A percentile compares a stretch with the other conserved stretches of the same genome.
phyloP scores from a whole-genome alignment of 2,329 filamentous ascomycete genomes.

The Plenodomus tracheiphilus region DNA sequence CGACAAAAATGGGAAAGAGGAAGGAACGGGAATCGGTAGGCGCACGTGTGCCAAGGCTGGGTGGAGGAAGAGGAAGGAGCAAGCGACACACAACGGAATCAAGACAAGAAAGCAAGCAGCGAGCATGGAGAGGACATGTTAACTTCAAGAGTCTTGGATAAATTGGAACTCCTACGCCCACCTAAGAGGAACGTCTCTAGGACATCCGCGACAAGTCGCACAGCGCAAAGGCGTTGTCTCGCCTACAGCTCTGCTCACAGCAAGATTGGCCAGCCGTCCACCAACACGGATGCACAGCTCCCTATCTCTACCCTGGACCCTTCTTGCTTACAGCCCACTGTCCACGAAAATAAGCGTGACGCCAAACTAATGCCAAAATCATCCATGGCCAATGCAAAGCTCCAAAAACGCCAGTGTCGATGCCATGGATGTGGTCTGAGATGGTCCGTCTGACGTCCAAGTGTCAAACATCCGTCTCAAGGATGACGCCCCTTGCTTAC shows the following conservation, averaged over 20 bases:
- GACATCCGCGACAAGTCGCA: not conserved
- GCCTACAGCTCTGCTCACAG: not conserved
- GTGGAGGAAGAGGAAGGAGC: not conserved
- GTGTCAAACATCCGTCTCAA: not conserved
- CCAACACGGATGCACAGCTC: not conserved
- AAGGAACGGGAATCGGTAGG: no score
- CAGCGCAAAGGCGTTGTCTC: not conserved
- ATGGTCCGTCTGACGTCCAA: not conserved
- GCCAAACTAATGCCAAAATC: slow-evolving; percentile 7
- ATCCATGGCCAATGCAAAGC: slow-evolving; percentile 14
- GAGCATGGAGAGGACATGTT: not conserved
- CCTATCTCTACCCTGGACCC: not conserved
- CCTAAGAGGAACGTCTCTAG: not conserved
- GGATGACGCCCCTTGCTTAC: not conserved
- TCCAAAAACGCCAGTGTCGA: slow-evolving; percentile 27
- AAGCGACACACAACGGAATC: not conserved
- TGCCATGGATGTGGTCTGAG: slow-evolving; percentile 12
- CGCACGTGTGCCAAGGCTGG: no score
- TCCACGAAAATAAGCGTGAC: not conserved
- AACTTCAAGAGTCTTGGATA: not conserved
- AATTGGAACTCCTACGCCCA: not conserved
- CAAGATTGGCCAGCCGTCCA: not conserved
- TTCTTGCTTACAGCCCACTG: not conserved
- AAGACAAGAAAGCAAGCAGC: no score
- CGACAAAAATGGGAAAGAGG: no score